Percentiles rank a stretch among this genome's conserved stretches.
These are phyloP conservation scores for Micromonas pusilla DNA, from an alignment of 139 green algal genomes.

Conservation along the genomic window DNA sequence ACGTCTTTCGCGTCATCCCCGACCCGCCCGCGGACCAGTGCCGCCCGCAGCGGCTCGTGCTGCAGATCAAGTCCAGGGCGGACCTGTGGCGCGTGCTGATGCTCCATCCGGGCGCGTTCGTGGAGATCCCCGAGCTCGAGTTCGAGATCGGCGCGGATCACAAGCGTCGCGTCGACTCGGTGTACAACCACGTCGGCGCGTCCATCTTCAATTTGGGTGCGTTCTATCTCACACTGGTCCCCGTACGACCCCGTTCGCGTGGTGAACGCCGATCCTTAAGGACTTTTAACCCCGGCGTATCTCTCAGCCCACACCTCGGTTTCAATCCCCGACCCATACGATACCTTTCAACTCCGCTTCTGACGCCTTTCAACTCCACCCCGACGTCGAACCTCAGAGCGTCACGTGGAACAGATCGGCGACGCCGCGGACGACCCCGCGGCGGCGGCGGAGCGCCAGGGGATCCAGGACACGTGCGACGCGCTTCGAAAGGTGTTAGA, in stretches of 20 bases:
- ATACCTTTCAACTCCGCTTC: no score
- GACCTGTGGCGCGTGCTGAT: conserved; percentile 33
- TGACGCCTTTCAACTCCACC: no score
- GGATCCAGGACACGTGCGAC: conserved; percentile 24
- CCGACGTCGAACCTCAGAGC: no score
- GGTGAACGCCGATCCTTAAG: no score
- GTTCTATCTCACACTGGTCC: no score
- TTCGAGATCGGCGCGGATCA: conserved; percentile 53
- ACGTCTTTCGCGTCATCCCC: conserved; percentile 21
- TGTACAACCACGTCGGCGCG: conserved; percentile 56
- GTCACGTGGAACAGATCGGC: conserved; percentile 15
- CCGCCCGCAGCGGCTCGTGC: neutral
- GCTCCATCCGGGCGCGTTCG: conserved; percentile 9
- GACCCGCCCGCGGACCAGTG: neutral
- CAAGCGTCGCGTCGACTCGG: conserved; percentile 54
- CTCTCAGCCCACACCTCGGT: no score
- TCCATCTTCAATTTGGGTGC: conserved; percentile 30
- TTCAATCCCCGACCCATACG: no score
- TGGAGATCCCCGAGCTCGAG: conserved; percentile 62
- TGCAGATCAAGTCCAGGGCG: neutral
- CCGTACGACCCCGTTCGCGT: no score
- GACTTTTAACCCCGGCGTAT: no score
- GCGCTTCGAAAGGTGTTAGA: conserved; percentile 27
- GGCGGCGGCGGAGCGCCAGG: conserved; percentile 11
- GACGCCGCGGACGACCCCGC: neutral